Evolutionary conservation across 2,329 filamentous ascomycete genomes (phyloP), one percentile per base, ranked within the genome.

Genomic region (Emericellopsis atlantica): DNA sequence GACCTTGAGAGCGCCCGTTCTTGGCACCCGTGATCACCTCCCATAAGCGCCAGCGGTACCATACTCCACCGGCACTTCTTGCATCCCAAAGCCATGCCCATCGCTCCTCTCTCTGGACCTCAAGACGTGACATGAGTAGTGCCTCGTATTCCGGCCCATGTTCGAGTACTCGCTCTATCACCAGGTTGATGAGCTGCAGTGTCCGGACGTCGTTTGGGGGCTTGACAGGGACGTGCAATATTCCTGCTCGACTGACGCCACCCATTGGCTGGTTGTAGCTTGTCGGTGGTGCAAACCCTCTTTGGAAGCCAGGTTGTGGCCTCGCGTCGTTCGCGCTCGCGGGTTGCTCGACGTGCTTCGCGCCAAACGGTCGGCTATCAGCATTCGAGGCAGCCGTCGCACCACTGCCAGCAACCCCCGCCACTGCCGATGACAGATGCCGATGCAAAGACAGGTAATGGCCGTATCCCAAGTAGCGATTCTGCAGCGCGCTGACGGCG

Each of bases 51-150:
- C 87, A 96, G 35, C 92, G 79, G 59, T 96, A 96, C 74, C 89
- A 98, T 14, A 93, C 75, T 14, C 83, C 90, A 22, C 79, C 88
- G 46, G 72, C 69, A 52, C 80, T 89, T 48, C 80, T 74, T 16
- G 88, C 74, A 57, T 96, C 83, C 81, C 86, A 98, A 5, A 98
- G 69, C 84, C 89, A 98, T 0, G 88, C 84, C 79, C 90, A 96
- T 48, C 82, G 88, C 57, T 94, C 85, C 44, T 95, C 85, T 33
- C 72, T 74, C 55, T 94, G 86, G 1, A 96, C 83, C 41, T 88
- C 79, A 0, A 84, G 76, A 15, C 85, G 72, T 39, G 81, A 82
- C 92, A 96, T 96, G 6, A 98, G 71, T 2, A 94, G 67, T 5
- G 89, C 88, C 60, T 98, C 92, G 45, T 95, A 93, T 53, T 92